Base-by-base conservation (phyloP, 2,329 filamentous ascomycete species). In the Neurospora crassa region DNA sequence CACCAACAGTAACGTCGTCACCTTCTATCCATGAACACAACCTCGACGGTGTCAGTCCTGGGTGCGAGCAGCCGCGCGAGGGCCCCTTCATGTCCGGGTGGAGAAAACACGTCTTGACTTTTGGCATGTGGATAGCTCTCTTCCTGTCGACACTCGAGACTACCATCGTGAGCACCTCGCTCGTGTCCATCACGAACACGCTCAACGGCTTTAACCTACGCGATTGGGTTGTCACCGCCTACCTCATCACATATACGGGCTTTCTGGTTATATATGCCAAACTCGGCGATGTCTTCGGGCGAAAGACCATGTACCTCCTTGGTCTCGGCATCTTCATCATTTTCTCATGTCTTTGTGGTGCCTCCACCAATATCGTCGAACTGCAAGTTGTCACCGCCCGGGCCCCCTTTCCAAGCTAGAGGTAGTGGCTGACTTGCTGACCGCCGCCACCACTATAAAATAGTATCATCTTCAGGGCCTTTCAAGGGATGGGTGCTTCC, bases 91-190 rank as follows among this genome's bases (percentile, higher is more conserved):
- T 47, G 20, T 47, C 45, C 45, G 45, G 45, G 20, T 47, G 45
- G 45, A 24, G 45, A 20, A 47, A 47, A 24, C n/a, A 47, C 20
- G 2, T 47, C 45, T 47, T 47, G 45, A 47, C 45, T 5, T 14
- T 47, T 3, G 45, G 45, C 45, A 47, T 47, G 11, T 47, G 45
- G 45, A 47, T 47, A 47, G 45, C 45, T 47, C 77, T 84, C 3
- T 80, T 86, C 47, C 78, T 87, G 2, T 82, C 84, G 0, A 82
- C 81, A 0, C 77, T 85, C 3, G 85, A 86, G 72, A 84, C 81
- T 8, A 85, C 84, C 4, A 86, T 86, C 37, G 83, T 87, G n/a
- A 83, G 82, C 76, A 86, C 84, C 0, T 82, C 84, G 8, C 77
- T 86, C 0, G 81, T 85, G 0, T 81, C 82, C 29, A 85, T 85